Percentiles rank a stretch among this genome's conserved stretches.
Evolutionary conservation across 768 basidiomycete genomes (phyloP).

Genomic region (Nidularia sp.): DNA sequence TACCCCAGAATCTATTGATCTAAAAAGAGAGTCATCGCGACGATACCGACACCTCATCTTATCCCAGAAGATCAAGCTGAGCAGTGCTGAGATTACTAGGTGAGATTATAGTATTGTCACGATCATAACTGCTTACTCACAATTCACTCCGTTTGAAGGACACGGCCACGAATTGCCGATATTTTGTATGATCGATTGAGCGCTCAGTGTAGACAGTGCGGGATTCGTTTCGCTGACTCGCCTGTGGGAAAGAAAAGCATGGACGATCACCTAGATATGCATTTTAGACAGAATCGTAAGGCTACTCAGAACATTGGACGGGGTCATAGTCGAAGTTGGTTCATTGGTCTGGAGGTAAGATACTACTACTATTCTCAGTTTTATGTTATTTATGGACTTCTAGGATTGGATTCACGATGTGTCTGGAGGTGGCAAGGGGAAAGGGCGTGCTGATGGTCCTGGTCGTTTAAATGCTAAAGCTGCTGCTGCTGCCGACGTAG

Average conservation of each 20-base stretch:
- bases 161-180: constrained; percentile 54
- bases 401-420: constrained; percentile 89
- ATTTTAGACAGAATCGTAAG: constrained; percentile 90
- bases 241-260: constrained; percentile 67
- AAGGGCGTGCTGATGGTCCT: constrained; percentile 54
- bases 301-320: constrained; percentile 74
- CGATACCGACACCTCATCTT: constrained; percentile 62
- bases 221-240: constrained; percentile 78
- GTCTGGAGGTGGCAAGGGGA: constrained; percentile 59
- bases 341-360: constrained; percentile 73
- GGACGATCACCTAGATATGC: constrained; percentile 93
- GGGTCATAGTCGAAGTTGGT: constrained; percentile 90
- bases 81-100: constrained; percentile 69
- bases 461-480: constrained; percentile 52
- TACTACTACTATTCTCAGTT: constrained; percentile 16
- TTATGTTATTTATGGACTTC: constrained; percentile 6
- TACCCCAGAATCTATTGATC: constrained; percentile 26
- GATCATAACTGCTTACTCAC: background rate
- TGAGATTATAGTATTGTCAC: constrained; percentile 29
- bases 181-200: constrained; percentile 74
- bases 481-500: constrained; percentile 56
- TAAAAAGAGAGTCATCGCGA: constrained; percentile 43
- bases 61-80: constrained; percentile 55
- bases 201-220: constrained; percentile 92
- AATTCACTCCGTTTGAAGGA: constrained; percentile 29